Percentiles rank a stretch among this genome's conserved stretches.
Conservation (phyloP, 2,329 filamentous ascomycete genomes). For the Aquanectria penicillioides region DNA sequence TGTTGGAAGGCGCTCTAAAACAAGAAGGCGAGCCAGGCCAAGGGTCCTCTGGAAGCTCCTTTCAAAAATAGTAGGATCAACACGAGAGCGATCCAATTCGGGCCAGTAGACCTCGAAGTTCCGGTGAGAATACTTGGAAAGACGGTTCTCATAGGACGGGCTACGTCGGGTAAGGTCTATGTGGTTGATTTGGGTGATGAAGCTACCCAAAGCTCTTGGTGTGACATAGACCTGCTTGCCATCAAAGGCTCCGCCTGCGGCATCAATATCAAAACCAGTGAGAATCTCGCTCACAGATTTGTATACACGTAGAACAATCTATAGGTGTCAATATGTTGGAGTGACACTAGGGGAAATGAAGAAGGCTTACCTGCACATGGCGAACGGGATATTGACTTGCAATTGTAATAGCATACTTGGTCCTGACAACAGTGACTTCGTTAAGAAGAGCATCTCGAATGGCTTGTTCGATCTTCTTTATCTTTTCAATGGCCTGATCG, state of each 20-base stretch:
- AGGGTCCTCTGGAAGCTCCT: conserved; percentile 79
- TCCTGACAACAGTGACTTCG: conserved; percentile 86
- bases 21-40: conserved; percentile 80
- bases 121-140: conserved; percentile 85
- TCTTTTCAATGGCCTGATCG: conserved; percentile 82
- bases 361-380: conserved; percentile 69
- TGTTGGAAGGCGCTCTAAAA: conserved; percentile 82
- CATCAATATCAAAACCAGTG: conserved; percentile 90
- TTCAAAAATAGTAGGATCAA: conserved; percentile 90
- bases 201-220: conserved; percentile 80
- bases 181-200: conserved; percentile 84
- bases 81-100: conserved; percentile 74
- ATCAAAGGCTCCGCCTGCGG: conserved; percentile 82
- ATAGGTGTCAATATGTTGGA: conserved; percentile 10
- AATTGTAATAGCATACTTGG: conserved; percentile 89
- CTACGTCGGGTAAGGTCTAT: conserved; percentile 83
- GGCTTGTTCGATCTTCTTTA: conserved; percentile 80
- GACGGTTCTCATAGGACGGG: conserved; percentile 86
- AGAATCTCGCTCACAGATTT: conserved; percentile 86
- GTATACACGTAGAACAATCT: conserved; percentile 88
- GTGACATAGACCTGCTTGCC: conserved; percentile 82
- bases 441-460: conserved; percentile 80
- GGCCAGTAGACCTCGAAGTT: conserved; percentile 89
- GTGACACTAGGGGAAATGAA: background rate
- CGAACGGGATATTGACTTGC: conserved; percentile 84